Evolutionary conservation across 2,329 filamentous ascomycete genomes (phyloP).

Genomic region (Aspergillus fumigatus): DNA sequence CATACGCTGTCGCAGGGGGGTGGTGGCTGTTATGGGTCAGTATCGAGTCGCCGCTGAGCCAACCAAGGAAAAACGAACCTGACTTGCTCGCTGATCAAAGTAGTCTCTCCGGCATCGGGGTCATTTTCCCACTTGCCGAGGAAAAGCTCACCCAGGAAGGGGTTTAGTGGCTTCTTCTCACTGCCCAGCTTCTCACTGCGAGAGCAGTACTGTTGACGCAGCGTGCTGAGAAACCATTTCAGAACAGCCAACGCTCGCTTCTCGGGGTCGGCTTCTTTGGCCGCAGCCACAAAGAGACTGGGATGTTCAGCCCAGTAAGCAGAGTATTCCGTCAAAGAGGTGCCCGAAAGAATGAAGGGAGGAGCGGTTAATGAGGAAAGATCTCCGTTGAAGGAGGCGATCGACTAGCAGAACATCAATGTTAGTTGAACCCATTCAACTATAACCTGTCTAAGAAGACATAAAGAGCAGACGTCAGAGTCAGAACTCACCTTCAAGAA

Average conservation of each 20-base stretch:
- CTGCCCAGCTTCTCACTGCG: conserved; percentile 77
- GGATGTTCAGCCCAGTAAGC: conserved; percentile 81
- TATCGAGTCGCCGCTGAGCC: not conserved
- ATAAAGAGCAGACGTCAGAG: not conserved
- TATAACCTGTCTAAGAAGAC: not conserved
- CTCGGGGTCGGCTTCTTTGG: conserved; percentile 70
- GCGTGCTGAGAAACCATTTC: conserved; percentile 90
- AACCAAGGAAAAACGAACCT: conserved; percentile 41
- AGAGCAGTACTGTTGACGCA: conserved; percentile 78
- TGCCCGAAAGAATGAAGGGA: conserved; percentile 75
- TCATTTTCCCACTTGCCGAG: conserved; percentile 84
- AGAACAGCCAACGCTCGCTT: conserved; percentile 83
- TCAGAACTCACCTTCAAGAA: conserved; percentile 41
- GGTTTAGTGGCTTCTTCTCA: conserved; percentile 97
- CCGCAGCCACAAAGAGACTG: conserved; percentile 72
- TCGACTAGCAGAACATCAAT: conserved; percentile 46
- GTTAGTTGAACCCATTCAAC: conserved; percentile 1
- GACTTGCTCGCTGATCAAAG: conserved; percentile 90
- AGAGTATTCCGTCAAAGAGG: conserved; percentile 74
- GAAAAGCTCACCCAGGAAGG: conserved; percentile 92
- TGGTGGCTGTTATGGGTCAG: conserved; percentile 60
- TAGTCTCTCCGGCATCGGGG: conserved; percentile 65
- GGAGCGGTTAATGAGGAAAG: conserved; percentile 75
- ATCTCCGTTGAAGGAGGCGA: conserved; percentile 78
- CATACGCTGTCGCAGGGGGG: conserved; percentile 90